Evolutionary conservation across 495 filamentous ascomycete species (phyloP), one percentile per base, ranked within the genome.

Genomic region (Platismatia glauca): DNA sequence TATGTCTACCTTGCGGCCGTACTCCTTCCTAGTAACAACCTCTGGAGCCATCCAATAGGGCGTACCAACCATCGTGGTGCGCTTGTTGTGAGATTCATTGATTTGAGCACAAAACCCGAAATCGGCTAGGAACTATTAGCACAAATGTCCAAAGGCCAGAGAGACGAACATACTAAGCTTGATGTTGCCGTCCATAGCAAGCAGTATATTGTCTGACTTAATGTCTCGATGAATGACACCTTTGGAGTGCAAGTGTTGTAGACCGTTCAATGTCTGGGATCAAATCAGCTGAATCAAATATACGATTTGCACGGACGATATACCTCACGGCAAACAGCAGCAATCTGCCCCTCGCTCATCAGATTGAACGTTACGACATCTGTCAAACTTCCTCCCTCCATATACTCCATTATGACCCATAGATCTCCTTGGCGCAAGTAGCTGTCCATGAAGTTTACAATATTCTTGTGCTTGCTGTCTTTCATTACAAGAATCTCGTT

Each of bases 1-100:
- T 67, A 98, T 97, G 71, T 98, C 94, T 58, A 98, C 91, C 72
- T 98, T 98, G 56, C 94, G 88, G 65, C 94, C 95, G 73, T 98
- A 98, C 72, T 97, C 94, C 72, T 98, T 97, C 22, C 91, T 80
- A 7, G 91, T 97, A 13, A 98, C 94, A 24, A 98, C 92, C 73
- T 98, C 94, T 6, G 94, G 94, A 5, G 94, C 94, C 94, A 98
- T 98, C 94, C 94, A 98, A 72, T 98, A 98, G 3, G 94, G 94
- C 27, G 94, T 98, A 29, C 94, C 94, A 60, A 98, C 94, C 94
- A 98, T 98, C 7, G 94, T 98, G 31, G 94, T 97, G 39, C 94
- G 88, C 81, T 97, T 97, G 74, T 89, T 92, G 53, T 96, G 91
- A 48, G 89, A 86, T 68, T 97, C 93, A 72, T 97, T 96, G 78